Base-by-base conservation (phyloP, 2,329 filamentous ascomycete genomes). In the Aureobasidium sp. region DNA sequence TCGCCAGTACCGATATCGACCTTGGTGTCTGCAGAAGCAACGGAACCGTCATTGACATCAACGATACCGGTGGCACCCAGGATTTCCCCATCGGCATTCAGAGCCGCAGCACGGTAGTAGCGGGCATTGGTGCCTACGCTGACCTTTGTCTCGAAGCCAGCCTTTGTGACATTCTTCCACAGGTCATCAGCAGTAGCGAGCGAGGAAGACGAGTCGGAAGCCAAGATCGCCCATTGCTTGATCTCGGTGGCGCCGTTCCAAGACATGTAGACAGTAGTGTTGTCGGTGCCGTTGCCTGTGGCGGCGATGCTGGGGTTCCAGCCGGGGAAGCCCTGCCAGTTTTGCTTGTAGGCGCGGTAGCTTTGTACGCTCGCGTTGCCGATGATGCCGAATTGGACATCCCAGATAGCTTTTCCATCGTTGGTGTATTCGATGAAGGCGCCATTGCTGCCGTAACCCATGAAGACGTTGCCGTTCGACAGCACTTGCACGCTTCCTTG, bases 401-500 rank as follows among this genome's bases (percentile, higher is more conserved):
- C 78, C 70, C 81, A 83, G 17, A 84, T 69, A 7, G 78, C 67
- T 7, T 74, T 69, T 3, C 81, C 81, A n/a, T 77, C 72, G 1
- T 69, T 62, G 0, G 72, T 71, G 65, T 78, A 66, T 55, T 78
- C 75, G 3, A 74, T 74, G 5, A 72, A 69, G 17, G 73, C 69
- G 2, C 67, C 67, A 17, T 69, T 67, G 62, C 72, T 68, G 3
- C 82, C 81, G 77, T 80, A 85, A 59, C 80, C 80, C 25, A 84
- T 75, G 15, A 85, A 67, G 5, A 79, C 76, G 61, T 83, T 79
- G 42, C 77, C 77, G 57, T 78, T 78, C 0, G 77, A 75, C 0
- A 84, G 74, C 1, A 79, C 67, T 63, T 85, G 82, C 10, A 79
- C 78, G 47, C 74, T 78, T 3, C 78, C 78, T 63, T 81, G 78